Conservation (phyloP, 371 early-diverging fungal species). For the Sporodiniella umbellata region DNA sequence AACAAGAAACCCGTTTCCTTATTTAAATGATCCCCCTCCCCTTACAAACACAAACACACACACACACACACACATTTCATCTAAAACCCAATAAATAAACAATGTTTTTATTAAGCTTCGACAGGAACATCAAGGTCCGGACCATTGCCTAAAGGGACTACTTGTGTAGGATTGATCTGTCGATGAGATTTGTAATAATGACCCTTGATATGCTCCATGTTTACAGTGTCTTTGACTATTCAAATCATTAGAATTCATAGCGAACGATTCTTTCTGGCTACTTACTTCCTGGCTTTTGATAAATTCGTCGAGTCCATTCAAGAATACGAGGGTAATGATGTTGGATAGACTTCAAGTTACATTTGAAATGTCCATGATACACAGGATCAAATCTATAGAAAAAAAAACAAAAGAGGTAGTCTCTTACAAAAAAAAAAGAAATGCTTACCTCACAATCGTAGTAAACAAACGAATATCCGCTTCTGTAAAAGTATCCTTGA, state of each 20-base stretch:
- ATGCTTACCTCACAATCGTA: slow-evolving; percentile 81
- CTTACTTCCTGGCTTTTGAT: slow-evolving; percentile 73
- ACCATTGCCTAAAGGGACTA: slow-evolving; percentile 87
- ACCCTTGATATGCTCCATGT: slow-evolving; percentile 92
- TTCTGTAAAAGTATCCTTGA: slow-evolving; percentile 81
- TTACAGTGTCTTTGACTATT: slow-evolving; percentile 69
- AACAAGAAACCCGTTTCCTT: slow-evolving; percentile 42
- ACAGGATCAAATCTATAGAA: slow-evolving; percentile 74
- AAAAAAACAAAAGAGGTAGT: too few species aligned
- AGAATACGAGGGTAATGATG: slow-evolving; percentile 85
- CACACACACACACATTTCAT: too few species aligned
- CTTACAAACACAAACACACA: too few species aligned
- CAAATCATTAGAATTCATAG: background rate
- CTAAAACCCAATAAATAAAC: too few species aligned
- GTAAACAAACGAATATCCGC: slow-evolving; percentile 92
- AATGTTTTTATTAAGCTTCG: slow-evolving; percentile 12
- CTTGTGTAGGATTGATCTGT: slow-evolving; percentile 87
- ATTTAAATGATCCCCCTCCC: too few species aligned
- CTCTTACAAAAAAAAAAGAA: too few species aligned
- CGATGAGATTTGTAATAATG: slow-evolving; percentile 90
- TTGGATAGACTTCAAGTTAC: slow-evolving; percentile 80
- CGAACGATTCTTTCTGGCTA: background rate
- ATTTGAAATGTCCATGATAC: slow-evolving; percentile 90
- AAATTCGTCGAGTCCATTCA: slow-evolving; percentile 79
- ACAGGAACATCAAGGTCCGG: slow-evolving; percentile 59